phyloP scores from a whole-genome alignment of 1,139 yeast genomes.

The Trichomonascaceae sp. region DNA sequence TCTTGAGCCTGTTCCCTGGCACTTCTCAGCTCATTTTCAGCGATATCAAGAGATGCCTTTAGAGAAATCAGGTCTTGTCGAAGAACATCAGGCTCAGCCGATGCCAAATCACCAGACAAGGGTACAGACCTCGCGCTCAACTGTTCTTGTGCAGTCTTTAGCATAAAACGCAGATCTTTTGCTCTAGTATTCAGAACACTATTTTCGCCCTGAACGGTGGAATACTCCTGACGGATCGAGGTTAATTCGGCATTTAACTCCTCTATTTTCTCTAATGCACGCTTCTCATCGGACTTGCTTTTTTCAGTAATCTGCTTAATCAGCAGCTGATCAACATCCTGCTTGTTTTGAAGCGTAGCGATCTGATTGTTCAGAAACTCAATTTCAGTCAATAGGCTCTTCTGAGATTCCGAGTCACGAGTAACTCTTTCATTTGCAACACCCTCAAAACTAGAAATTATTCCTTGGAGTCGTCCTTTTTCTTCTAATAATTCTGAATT shows the following conservation, averaged over 20 bases:
- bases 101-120: conserved; percentile 9
- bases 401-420: conserved; percentile 45
- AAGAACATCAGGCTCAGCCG: conserved; percentile 17
- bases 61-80: conserved; percentile 31
- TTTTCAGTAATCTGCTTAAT: conserved; percentile 21
- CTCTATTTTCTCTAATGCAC: conserved; percentile 65
- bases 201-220: conserved; percentile 39
- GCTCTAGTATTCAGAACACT: conserved; percentile 29
- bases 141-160: conserved; percentile 36
- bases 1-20: conserved; percentile 45
- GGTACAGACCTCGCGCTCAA: conserved; percentile 16
- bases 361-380: conserved; percentile 48
- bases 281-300: conserved; percentile 32
- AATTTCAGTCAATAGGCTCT: conserved; percentile 46
- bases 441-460: conserved; percentile 57
- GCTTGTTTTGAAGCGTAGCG: conserved; percentile 40
- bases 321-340: conserved; percentile 43
- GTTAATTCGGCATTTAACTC: conserved; percentile 46
- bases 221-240: conserved; percentile 38
- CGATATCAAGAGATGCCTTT: conserved; percentile 38
- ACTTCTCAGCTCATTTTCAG: conserved; percentile 43
- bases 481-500: conserved; percentile 51
- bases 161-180: conserved; percentile 34
- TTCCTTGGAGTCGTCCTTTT: conserved; percentile 51
- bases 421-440: conserved; percentile 59